Percentiles rank a stretch among this genome's conserved stretches.
Conservation (phyloP, 1,139 yeast genomes). For the Maudiozyma humilis region DNA sequence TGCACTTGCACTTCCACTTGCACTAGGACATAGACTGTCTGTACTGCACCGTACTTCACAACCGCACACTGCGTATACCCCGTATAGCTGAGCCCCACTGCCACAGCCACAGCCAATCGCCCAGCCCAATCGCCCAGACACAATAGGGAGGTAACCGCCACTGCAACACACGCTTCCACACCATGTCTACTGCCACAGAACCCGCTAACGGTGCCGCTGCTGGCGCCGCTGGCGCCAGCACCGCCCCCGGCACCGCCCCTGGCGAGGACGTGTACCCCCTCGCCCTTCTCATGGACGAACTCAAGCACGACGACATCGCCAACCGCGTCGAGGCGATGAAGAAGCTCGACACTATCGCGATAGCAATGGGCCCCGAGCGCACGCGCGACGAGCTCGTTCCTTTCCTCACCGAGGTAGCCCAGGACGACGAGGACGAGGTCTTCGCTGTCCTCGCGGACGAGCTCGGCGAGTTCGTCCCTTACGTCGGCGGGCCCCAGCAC, state of each 20-base stretch:
- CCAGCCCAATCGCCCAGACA: too few relatives aligned
- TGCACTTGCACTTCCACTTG: too few relatives aligned
- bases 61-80: too few relatives aligned
- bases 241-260: too few relatives aligned
- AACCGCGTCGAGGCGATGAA: slow-evolving; percentile 93
- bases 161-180: too few relatives aligned
- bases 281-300: slow-evolving; percentile 93
- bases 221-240: too few relatives aligned
- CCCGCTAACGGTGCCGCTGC: background rate
- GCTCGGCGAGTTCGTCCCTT: slow-evolving; percentile 78
- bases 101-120: too few relatives aligned
- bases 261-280: slow-evolving; percentile 71
- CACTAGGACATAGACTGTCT: too few relatives aligned
- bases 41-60: too few relatives aligned
- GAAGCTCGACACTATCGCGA: slow-evolving; percentile 85
- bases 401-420: slow-evolving; percentile 82
- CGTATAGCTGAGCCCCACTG: too few relatives aligned
- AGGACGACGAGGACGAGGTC: slow-evolving; percentile 97
- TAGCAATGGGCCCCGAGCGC: slow-evolving; percentile 91
- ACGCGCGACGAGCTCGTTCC: slow-evolving; percentile 85
- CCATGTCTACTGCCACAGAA: slow-evolving; percentile 9
- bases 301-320: slow-evolving; percentile 90
- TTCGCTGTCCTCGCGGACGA: slow-evolving; percentile 89
- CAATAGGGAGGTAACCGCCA: too few relatives aligned
- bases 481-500: slow-evolving; percentile 76